These are phyloP conservation scores for Quillaja saponaria DNA, from an alignment of 306 rosid species.

Conservation along the genomic window DNA sequence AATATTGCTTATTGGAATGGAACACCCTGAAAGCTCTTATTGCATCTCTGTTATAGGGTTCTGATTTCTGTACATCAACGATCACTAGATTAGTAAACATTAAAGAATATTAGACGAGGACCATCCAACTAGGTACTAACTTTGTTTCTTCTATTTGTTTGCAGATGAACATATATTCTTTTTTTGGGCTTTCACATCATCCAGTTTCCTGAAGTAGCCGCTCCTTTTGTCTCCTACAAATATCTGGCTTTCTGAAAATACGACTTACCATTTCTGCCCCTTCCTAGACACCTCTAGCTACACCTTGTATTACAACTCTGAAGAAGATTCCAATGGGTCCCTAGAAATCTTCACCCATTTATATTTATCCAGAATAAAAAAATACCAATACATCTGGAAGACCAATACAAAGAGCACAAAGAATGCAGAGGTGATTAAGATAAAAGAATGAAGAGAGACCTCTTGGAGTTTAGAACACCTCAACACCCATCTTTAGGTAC, in stretches of 20 bases:
- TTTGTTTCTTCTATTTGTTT: constrained; percentile 28
- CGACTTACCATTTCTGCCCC: background rate
- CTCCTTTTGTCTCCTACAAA: constrained; percentile 27
- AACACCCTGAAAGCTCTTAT: constrained; percentile 31
- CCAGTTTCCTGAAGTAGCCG: constrained; percentile 36
- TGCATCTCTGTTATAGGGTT: constrained; percentile 37
- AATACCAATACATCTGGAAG: background rate
- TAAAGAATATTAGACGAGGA: background rate
- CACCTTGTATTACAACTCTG: background rate
- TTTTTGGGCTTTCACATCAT: constrained; percentile 10
- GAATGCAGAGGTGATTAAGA: constrained; percentile 10
- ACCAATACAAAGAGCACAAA: constrained; percentile 11
- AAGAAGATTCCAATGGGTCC: constrained; percentile 38
- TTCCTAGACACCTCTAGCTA: background rate
- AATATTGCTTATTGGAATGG: constrained; percentile 27
- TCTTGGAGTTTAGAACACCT: constrained; percentile 65
- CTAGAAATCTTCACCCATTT: constrained; percentile 31
- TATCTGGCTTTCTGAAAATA: background rate
- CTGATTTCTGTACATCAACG: constrained; percentile 37
- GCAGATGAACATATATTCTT: constrained; percentile 26
- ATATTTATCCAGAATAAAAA: constrained; percentile 6
- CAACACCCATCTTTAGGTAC: constrained; percentile 67
- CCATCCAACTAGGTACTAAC: background rate
- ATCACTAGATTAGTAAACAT: constrained; percentile 37
- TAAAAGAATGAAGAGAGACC: constrained; percentile 32